Percentiles rank a stretch among this genome's conserved stretches.
Conservation (phyloP, 1,284 basidiomycete genomes). For the Cutaneotrichosporon daszewskae region DNA sequence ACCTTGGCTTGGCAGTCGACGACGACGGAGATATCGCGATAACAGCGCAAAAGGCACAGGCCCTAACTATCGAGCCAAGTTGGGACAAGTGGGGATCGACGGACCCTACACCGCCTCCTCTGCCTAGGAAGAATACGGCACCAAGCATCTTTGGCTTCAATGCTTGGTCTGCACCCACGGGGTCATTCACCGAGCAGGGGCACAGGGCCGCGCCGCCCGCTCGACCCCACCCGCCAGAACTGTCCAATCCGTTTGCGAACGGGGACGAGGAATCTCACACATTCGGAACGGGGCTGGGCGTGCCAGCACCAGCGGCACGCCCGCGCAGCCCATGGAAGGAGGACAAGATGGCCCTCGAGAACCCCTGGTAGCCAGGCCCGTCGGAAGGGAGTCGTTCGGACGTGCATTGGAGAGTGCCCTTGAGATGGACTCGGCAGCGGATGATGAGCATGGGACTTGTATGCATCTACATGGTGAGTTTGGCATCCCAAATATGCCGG, state of each 20-base stretch:
- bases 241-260: slow-evolving; percentile 16
- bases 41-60: slow-evolving; percentile 11
- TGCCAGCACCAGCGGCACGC: neutral
- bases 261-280: neutral
- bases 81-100: slow-evolving; percentile 26
- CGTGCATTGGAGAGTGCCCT: too few relatives aligned
- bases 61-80: slow-evolving; percentile 14
- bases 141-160: slow-evolving; percentile 31
- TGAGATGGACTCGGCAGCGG: too few relatives aligned
- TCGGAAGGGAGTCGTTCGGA: too few relatives aligned
- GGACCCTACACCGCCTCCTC: neutral
- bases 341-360: slow-evolving; percentile 24
- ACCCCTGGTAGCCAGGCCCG: slow-evolving; percentile 37
- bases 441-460: too few relatives aligned
- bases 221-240: slow-evolving; percentile 39
- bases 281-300: neutral
- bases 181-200: slow-evolving; percentile 10
- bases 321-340: neutral
- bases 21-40: slow-evolving; percentile 30
- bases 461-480: too few relatives aligned
- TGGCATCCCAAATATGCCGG: too few relatives aligned
- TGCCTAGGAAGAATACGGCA: slow-evolving; percentile 3
- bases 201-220: slow-evolving; percentile 37
- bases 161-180: slow-evolving; percentile 23
- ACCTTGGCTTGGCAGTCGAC: slow-evolving; percentile 15